Evolutionary conservation across 495 filamentous ascomycete genomes (phyloP).

Genomic region (Lindgomyces ingoldianus): DNA sequence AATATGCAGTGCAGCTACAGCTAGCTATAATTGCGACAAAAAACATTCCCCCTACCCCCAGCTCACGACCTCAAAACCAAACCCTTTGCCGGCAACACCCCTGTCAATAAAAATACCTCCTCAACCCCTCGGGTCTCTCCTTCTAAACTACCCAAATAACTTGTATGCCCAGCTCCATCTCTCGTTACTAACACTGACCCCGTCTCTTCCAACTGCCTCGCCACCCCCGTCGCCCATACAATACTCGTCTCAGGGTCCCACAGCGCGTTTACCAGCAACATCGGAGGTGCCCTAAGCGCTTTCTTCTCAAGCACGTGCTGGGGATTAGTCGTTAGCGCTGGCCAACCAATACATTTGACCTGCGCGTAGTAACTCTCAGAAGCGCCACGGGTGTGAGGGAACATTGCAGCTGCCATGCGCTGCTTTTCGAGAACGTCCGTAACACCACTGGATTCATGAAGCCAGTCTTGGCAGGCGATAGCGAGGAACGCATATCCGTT

Average conservation of each 20-base stretch:
- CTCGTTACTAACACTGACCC: conserved; percentile 44
- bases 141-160: background rate
- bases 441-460: background rate
- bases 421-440: background rate
- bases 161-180: conserved; percentile 47
- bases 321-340: conserved; percentile 42
- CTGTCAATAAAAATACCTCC: background rate
- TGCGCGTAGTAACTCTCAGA: conserved; percentile 38
- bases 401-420: background rate
- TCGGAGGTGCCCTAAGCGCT: conserved; percentile 6
- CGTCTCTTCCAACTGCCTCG: conserved; percentile 33
- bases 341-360: conserved; percentile 46
- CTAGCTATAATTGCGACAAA: too few species aligned
- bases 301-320: conserved; percentile 16
- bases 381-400: conserved; percentile 38
- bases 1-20: too few species aligned
- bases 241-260: conserved; percentile 46
- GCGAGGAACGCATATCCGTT: background rate
- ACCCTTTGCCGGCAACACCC: background rate
- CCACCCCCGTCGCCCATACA: conserved; percentile 45
- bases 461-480: conserved; percentile 21
- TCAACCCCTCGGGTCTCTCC: background rate
- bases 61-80: background rate
- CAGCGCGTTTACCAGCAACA: conserved; percentile 45
- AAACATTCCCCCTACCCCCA: background rate